Evolutionary conservation across 257 asterid species (phyloP), one percentile per base, ranked within the genome.

Genomic region (Solanum boliviense): DNA sequence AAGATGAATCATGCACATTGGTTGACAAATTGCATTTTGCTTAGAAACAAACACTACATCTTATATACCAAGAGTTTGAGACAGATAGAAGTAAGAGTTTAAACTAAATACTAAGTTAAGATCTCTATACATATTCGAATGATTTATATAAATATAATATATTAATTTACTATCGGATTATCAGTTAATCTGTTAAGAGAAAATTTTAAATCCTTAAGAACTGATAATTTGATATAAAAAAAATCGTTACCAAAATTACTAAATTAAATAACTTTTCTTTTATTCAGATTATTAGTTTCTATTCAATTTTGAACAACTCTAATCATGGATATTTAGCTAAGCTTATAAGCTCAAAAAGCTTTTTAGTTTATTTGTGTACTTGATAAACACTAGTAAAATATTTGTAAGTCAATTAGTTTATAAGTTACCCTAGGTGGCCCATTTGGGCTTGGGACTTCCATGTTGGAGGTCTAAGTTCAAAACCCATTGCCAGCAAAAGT

Each of bases 401-500:
- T 52, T 52, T 52, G 23, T 52, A 16, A 52, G 23, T 52, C 4
- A 2, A 52, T 52, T 52, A 52, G 1, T 52, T 52, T 16, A 52
- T 18, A 16, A 16, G 62, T 52, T 52, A 52, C 8, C 21, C 3
- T 52, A 18, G 60, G 60, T 52, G 60, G 1, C 0, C 21, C 2
- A 1, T 52, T 0, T 52, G 3, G 23, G 0, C 0, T 48, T 48
- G 23, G 0, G 9, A 48, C 0, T 16, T 2, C 8, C 21, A 15
- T 52, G 21, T 52, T 5, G 9, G 23, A 52, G 8, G 60, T 52
- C 8, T 1, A 5, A 48, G 9, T 48, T 48, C 7, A 48, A 48
- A 2, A 48, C 0, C 0, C 0, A 0, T 16, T 16, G 23, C 23
- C 23, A 16, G 3, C 23, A 52, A 52, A 52, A 52, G 60, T 52